A percentile compares a stretch with the other conserved stretches of the same genome.
Evolutionary conservation across 768 basidiomycete species (phyloP).

Genomic region (Amanita exitialis): DNA sequence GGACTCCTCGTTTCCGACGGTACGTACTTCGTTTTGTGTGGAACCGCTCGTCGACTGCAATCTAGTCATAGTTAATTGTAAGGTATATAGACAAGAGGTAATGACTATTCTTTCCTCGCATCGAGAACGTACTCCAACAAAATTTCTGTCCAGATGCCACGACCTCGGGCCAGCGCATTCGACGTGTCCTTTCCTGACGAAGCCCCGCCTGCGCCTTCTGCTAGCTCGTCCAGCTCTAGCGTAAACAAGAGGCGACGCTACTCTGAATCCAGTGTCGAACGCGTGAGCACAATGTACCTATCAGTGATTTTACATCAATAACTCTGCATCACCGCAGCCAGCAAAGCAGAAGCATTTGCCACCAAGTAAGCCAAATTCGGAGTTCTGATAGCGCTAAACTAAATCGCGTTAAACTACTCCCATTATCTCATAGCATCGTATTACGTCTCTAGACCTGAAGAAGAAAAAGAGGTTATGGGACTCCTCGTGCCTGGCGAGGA

Average conservation of each 20-base stretch:
- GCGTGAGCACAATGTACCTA: neutral
- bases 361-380: constrained; percentile 7
- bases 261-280: neutral
- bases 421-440: constrained; percentile 21
- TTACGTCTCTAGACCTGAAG: constrained; percentile 23
- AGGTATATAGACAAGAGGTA: too few species aligned
- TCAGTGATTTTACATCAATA: neutral
- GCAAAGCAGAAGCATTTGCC: constrained; percentile 16
- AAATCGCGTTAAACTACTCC: constrained; percentile 6
- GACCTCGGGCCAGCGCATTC: constrained; percentile 41
- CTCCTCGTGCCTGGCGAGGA: constrained; percentile 34
- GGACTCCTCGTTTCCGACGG: too few species aligned
- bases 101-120: too few species aligned
- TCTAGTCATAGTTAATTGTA: too few species aligned
- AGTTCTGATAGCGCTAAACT: constrained; percentile 8
- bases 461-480: constrained; percentile 22
- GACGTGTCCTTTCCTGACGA: constrained; percentile 45
- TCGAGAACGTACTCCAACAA: neutral
- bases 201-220: neutral
- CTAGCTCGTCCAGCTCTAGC: neutral
- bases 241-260: neutral
- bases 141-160: constrained; percentile 19
- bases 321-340: constrained; percentile 10
- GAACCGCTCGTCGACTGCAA: too few species aligned
- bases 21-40: too few species aligned